Base-by-base conservation (phyloP, 2,329 filamentous ascomycete species). In the Chaetomium strumarium region DNA sequence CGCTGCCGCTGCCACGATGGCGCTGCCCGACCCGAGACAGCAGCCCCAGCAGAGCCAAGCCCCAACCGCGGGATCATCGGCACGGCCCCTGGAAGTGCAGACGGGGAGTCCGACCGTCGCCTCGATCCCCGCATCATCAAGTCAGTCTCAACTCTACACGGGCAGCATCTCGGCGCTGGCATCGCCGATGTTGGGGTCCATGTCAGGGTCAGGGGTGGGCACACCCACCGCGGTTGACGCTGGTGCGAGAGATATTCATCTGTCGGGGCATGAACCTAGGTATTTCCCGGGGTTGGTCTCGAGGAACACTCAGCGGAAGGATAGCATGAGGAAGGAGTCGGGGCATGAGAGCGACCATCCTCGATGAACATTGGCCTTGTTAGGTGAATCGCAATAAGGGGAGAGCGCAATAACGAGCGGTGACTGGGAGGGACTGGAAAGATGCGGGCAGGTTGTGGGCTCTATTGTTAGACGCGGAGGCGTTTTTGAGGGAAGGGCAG, bases 241-340 rank as follows among this genome's bases (percentile, higher is more conserved):
- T 49, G 62, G 66, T 30, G 64, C 70, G 59, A 30, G 49, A 19
- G 59, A 62, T n/a, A 19, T 55, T 33, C 58, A 65, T 17, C 53
- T 62, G 31, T 60, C 57, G 31, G 57, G 55, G 19, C 66, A 70
- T 43, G 85, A 89, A 66, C 86, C 85, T 11, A 78, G 76, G 57
- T 81, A 89, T 57, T 87, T 89, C 58, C 87, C 87, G 0, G 86
- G 86, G 0, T 77, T 90, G 31, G 77, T 90, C 41, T 74, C 75
- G 14, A 70, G 77, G 50, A 74, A 74, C 63, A 24, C 24, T 7
- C 70, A 71, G 44, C 69, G 75, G 47, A 73, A 67, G 46, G 72
- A 70, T 40, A 77, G 76, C 49, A 64, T 65, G 53, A 64, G 69
- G 37, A 67, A 68, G 51, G 64, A 62, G 44, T 73, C 71, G 38